Evolutionary conservation across 2,329 filamentous ascomycete species (phyloP), one percentile per base, ranked within the genome.

Genomic region (Aurifilum marmelostoma): DNA sequence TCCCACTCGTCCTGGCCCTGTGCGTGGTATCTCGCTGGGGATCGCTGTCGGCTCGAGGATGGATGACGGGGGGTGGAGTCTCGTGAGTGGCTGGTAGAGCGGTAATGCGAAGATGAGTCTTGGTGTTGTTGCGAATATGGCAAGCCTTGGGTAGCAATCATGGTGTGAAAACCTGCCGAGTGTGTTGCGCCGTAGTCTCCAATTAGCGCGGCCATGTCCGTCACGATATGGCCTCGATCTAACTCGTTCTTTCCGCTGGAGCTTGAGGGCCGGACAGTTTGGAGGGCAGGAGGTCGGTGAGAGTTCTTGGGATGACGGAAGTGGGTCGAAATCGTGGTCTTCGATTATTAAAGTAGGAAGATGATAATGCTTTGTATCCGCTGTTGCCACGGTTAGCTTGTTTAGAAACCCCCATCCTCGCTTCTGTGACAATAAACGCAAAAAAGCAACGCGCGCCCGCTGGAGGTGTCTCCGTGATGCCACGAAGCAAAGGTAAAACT

Each of bases 171-270:
- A 81, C 89, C 87, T 75, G 88, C 85, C 75, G 89, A 85, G 81
- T 93, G 89, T 80, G 92, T 87, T 81, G 89, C 88, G 62, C 67
- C 63, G 83, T 89, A 89, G 83, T 95, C 92, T 79, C 87, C 86
- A 75, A 89, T 85, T 80, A 89, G 79, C 80, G 87, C 84, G 77
- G 87, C 88, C 88, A 90, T 90, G 81, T 79, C 84, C 83, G 82
- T 47, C 27, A n/a, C 61, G 21, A 21, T 14, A 29, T 21, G 47
- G 24, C 12, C 18, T 29, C 18, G 61, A 34, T 24, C 16, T 34
- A 24, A 21, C 12, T 32, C 9, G 24, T 47, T 63, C 61, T 63
- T 63, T 50, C 61, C 61, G 39, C 21, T 32, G 34, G 12, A 8
- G 6, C 9, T 2, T 14, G 18, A 56, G 16, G 5, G 52, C 12